A percentile compares a stretch with the other conserved stretches of the same genome.
phyloP scores from a whole-genome alignment of 1,139 yeast species.

The Blastobotrys persicus region DNA sequence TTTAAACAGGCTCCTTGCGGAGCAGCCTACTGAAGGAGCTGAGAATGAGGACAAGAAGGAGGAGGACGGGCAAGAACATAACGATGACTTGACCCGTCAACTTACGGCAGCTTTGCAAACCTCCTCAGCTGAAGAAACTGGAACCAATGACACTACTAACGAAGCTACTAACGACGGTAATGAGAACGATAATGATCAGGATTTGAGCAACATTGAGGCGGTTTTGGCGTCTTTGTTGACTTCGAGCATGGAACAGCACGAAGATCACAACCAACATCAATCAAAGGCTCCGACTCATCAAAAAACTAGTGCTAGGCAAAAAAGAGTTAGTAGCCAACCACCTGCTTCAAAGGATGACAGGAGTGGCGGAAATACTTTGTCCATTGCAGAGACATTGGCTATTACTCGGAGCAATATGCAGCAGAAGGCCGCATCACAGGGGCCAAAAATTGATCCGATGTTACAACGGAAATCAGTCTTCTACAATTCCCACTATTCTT shows the following conservation, averaged over 20 bases:
- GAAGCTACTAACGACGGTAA: neutral
- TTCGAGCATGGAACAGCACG: slow-evolving; percentile 5
- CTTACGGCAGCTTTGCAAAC: neutral
- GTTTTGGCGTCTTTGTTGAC: slow-evolving; percentile 10
- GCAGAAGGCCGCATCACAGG: slow-evolving; percentile 19
- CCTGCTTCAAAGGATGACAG: neutral
- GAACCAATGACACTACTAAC: neutral
- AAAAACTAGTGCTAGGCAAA: neutral
- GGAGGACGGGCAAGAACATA: neutral
- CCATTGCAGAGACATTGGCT: slow-evolving; percentile 67
- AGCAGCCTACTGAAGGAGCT: neutral
- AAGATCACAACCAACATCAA: neutral
- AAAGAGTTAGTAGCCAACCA: neutral
- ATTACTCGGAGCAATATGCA: slow-evolving; percentile 47
- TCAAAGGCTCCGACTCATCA: neutral
- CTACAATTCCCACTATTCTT: slow-evolving; percentile 16
- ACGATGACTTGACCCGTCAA: slow-evolving; percentile 1
- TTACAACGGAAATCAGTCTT: slow-evolving; percentile 22
- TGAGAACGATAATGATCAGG: slow-evolving; percentile 5
- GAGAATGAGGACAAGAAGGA: neutral
- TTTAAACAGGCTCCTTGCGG: neutral
- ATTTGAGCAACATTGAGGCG: slow-evolving; percentile 11
- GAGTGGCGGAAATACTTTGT: slow-evolving; percentile 34
- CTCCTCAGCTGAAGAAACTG: neutral
- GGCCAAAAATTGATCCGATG: slow-evolving; percentile 30